Evolutionary conservation across 768 basidiomycete genomes (phyloP).

Genomic region (Leccinum broughii): DNA sequence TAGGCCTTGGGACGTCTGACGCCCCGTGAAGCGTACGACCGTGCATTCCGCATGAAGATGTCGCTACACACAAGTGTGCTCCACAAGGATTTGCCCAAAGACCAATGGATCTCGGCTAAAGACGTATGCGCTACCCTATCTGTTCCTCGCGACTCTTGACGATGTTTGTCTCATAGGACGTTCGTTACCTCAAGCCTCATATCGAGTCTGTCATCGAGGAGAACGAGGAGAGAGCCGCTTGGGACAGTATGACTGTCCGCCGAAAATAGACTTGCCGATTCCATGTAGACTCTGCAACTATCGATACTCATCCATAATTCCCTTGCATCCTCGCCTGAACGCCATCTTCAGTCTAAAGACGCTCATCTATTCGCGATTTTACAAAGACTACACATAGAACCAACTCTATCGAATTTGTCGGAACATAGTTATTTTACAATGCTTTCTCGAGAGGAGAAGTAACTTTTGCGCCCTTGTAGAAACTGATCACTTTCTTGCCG

Average conservation of each 20-base stretch:
- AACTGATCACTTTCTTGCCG: slow-evolving; percentile 82
- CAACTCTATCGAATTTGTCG: slow-evolving; percentile 1
- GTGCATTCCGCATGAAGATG: slow-evolving; percentile 85
- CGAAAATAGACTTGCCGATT: slow-evolving; percentile 52
- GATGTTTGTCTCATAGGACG: slow-evolving; percentile 56
- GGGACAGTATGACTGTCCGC: slow-evolving; percentile 77
- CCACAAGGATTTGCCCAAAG: slow-evolving; percentile 78
- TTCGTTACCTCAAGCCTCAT: slow-evolving; percentile 83
- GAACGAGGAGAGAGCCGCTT: slow-evolving; percentile 70
- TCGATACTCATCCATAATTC: slow-evolving; percentile 21
- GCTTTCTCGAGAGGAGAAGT: slow-evolving; percentile 79
- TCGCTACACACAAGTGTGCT: slow-evolving; percentile 73
- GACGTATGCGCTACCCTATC: slow-evolving; percentile 57
- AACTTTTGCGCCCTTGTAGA: slow-evolving; percentile 77
- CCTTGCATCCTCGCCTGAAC: background rate
- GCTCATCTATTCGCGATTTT: slow-evolving; percentile 15
- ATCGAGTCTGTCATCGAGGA: slow-evolving; percentile 74
- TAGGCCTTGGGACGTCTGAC: slow-evolving; percentile 87
- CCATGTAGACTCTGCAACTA: slow-evolving; percentile 27
- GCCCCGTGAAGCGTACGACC: slow-evolving; percentile 81
- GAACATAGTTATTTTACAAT: slow-evolving; percentile 36
- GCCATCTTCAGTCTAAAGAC: background rate
- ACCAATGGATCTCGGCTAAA: slow-evolving; percentile 71
- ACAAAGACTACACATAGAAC: slow-evolving; percentile 13
- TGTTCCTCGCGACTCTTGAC: slow-evolving; percentile 6